Base-by-base conservation (phyloP, 331 rosid species). In the Arachis monticola region DNA sequence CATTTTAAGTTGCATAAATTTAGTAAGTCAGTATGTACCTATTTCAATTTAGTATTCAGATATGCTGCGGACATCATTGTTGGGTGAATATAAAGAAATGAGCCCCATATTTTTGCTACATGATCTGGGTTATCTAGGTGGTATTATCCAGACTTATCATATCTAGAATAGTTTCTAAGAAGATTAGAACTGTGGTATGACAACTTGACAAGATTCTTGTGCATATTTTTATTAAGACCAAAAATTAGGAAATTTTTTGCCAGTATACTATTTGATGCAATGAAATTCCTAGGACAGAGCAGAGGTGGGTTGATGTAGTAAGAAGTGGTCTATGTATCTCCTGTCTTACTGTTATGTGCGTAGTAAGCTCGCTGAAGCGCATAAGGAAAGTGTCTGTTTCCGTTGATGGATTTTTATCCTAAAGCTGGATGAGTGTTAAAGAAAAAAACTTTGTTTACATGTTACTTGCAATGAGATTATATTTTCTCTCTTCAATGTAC, bases 91-190 rank as follows among this genome's bases (percentile, higher is more conserved):
- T 73, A 51, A 41, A 60, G 67, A 61, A 53, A 57, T 8, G 65
- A 47, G 59, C 41, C 8, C 57, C 58, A 64, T 13, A 31, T 72
- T 69, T 58, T 30, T 14, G 46, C 60, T 60, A 60, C 40, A 42
- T 44, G 9, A 44, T 44, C 47, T 44, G 47, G 8, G 5, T 44
- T 31, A 50, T 32, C 64, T 56, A 67, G 44, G 35, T 44, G 70
- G 46, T 59, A 59, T 50, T 69, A 41, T 67, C n/a, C 35, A 13
- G 46, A 46, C 30, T 74, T 52, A 42, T 63, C 10, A 73, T 58
- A 60, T 51, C 50, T 67, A 74, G 11, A 56, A 57, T n/a, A 68
- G 77, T 9, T 52, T 51, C 35, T 57, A 60, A 62, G 68, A 9
- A 40, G 72, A 64, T 56, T 44, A 74, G 8, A 42, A 64, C 17